Evolutionary conservation across 345 rosid species (phyloP), one percentile per base, ranked within the genome.

Genomic region (Populus deltoides): DNA sequence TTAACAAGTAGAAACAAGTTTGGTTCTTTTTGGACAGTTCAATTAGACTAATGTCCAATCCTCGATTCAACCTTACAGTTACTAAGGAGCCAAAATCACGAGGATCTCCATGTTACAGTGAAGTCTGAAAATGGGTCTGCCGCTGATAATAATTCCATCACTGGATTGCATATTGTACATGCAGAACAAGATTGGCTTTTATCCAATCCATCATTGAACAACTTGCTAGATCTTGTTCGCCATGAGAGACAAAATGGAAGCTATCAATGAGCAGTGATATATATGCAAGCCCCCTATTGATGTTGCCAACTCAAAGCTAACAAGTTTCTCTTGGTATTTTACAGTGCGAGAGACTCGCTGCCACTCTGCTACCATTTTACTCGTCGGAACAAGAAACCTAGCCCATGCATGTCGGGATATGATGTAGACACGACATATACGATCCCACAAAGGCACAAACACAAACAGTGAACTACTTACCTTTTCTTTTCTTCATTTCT

Each of bases 61-160:
- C 25, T 24, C 53, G 20, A 27, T 71, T 31, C 22, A 10, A 71
- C 33, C 47, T 45, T 73, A 39, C 17, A 27, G 31, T 41, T 41
- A 41, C 45, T 2, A 41, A 59, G 66, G 57, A 74, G 76, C 62
- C 76, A 74, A 61, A 17, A 74, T 62, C 57, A 62, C 61, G 9
- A 35, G 41, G 2, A 8, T 25, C 39, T 49, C n/a, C 31, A 15
- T 31, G 35, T 59, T n/a, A 59, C 6, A 73, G 7, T 16, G 25
- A 9, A 13, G 47, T 11, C 47, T 59, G 18, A 38, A 73, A 4
- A 43, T 13, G 7, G 36, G 7, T 8, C 7, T 6, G 18, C 22
- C 43, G 43, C 20, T 70, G 57, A 11, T 65, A 55, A 47, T 59
- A 17, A 66, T 45, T 75, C 12, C 29, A 6, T 10, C 17, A 22